phyloP scores from a whole-genome alignment of 805 yeast genomes.

The Teunomyces panamensis region DNA sequence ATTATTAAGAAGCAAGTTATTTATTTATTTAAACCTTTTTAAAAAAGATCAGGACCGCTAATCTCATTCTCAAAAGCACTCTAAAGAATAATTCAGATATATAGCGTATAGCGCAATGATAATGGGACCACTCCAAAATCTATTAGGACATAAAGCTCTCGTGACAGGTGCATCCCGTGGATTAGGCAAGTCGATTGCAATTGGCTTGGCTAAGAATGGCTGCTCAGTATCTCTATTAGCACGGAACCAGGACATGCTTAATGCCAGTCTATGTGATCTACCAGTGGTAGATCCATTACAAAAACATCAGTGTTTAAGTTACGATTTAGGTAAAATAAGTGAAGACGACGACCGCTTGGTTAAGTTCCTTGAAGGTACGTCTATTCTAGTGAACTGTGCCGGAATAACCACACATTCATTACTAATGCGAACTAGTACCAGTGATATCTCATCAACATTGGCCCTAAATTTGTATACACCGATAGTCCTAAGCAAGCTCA shows the following conservation, averaged over 20 bases:
- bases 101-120: too few species aligned
- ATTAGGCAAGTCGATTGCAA: constrained; percentile 58
- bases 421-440: constrained; percentile 39
- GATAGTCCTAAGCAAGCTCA: constrained; percentile 52
- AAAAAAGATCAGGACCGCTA: too few species aligned
- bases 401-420: constrained; percentile 61
- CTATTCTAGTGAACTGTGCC: constrained; percentile 61
- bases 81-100: too few species aligned
- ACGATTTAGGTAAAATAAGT: constrained; percentile 25
- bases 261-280: constrained; percentile 15
- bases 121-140: too few species aligned
- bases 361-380: constrained; percentile 29
- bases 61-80: too few species aligned
- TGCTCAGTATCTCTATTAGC: constrained; percentile 51
- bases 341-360: not conserved
- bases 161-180: constrained; percentile 74
- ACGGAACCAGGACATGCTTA: constrained; percentile 39
- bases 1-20: too few species aligned
- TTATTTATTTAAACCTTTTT: too few species aligned
- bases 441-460: constrained; percentile 45
- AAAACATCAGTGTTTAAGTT: constrained; percentile 28
- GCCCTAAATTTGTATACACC: constrained; percentile 60
- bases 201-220: constrained; percentile 48
- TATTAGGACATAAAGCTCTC: constrained; percentile 36
- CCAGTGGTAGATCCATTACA: constrained; percentile 14